Conservation (phyloP, 2,329 filamentous ascomycete genomes). For the Aspergillus sp. region DNA sequence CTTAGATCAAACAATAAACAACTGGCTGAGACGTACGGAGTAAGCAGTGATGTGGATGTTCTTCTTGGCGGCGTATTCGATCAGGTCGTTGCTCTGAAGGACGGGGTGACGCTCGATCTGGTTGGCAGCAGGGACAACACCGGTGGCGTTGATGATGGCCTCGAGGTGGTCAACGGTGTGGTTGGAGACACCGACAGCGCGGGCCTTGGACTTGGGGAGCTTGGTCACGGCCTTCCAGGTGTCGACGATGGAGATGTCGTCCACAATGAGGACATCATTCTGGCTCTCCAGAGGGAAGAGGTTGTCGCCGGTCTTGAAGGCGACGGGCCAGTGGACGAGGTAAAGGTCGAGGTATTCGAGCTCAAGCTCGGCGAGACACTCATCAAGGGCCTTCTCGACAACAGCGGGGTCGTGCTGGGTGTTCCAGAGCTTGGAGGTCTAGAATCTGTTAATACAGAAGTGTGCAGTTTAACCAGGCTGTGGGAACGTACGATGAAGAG, state of each 20-base stretch:
- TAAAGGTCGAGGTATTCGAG: constrained; percentile 55
- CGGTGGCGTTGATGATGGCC: constrained; percentile 53
- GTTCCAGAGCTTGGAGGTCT: constrained; percentile 65
- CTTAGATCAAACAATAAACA: background rate
- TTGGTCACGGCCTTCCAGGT: constrained; percentile 49
- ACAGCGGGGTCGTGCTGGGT: constrained; percentile 50
- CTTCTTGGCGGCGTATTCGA: constrained; percentile 58
- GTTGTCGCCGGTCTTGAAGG: constrained; percentile 38
- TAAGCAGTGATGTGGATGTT: constrained; percentile 64
- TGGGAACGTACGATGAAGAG: constrained; percentile 35
- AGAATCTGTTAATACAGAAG: constrained; percentile 2
- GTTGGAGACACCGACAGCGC: constrained; percentile 45
- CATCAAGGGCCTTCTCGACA: constrained; percentile 52
- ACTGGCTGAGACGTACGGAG: constrained; percentile 43
- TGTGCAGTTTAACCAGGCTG: background rate
- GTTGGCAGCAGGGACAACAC: constrained; percentile 63
- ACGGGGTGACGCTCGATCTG: constrained; percentile 71
- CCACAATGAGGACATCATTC: constrained; percentile 48
- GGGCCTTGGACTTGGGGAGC: constrained; percentile 42
- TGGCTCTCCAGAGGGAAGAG: constrained; percentile 48
- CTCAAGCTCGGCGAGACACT: constrained; percentile 52
- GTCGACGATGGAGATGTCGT: constrained; percentile 40
- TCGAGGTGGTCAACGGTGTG: constrained; percentile 47
- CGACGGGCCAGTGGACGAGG: constrained; percentile 49
- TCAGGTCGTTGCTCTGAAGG: constrained; percentile 60